Percentiles rank a stretch among this genome's conserved stretches.
Evolutionary conservation across 495 filamentous ascomycete species (phyloP).

Genomic region (Amniculicola lignicola): DNA sequence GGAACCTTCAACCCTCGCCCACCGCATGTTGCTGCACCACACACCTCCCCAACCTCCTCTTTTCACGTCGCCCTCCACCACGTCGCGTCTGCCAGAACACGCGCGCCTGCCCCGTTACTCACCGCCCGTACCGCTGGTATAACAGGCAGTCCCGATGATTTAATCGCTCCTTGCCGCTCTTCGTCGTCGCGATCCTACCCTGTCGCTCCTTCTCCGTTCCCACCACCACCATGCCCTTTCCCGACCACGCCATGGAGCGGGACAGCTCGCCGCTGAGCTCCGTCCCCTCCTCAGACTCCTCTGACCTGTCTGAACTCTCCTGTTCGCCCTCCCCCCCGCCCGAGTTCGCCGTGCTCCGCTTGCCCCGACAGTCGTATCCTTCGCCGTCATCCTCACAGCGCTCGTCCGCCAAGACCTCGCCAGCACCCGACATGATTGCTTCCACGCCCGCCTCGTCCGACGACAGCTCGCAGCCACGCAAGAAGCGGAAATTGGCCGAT

Average conservation of each 20-base stretch:
- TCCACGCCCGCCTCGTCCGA: slow-evolving; percentile 41
- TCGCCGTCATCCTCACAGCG: slow-evolving; percentile 60
- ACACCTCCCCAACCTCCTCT: slow-evolving; percentile 33
- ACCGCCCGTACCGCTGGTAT: not conserved
- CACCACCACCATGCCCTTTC: slow-evolving; percentile 43
- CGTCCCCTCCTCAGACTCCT: slow-evolving; percentile 34
- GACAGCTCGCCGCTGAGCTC: slow-evolving; percentile 57
- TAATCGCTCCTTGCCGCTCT: slow-evolving; percentile 5
- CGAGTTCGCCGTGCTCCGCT: slow-evolving; percentile 34
- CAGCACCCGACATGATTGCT: slow-evolving; percentile 39
- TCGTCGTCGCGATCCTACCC: not conserved
- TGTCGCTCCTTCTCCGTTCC: slow-evolving; percentile 28
- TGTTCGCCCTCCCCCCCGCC: slow-evolving; percentile 58
- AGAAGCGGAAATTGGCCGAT: slow-evolving; percentile 66
- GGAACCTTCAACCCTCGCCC: not conserved
- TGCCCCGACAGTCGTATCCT: slow-evolving; percentile 40
- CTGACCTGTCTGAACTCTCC: slow-evolving; percentile 22
- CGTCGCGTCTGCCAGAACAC: slow-evolving; percentile 10
- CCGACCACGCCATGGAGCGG: slow-evolving; percentile 44
- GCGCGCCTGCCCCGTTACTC: slow-evolving; percentile 1
- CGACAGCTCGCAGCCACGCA: slow-evolving; percentile 60
- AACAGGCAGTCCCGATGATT: slow-evolving; percentile 9
- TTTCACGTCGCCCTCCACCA: slow-evolving; percentile 24
- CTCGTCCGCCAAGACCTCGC: slow-evolving; percentile 41
- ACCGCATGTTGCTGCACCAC: not conserved